Evolutionary conservation across 202 grass and related monocot species (phyloP).

Genomic region (Digitaria exilis): DNA sequence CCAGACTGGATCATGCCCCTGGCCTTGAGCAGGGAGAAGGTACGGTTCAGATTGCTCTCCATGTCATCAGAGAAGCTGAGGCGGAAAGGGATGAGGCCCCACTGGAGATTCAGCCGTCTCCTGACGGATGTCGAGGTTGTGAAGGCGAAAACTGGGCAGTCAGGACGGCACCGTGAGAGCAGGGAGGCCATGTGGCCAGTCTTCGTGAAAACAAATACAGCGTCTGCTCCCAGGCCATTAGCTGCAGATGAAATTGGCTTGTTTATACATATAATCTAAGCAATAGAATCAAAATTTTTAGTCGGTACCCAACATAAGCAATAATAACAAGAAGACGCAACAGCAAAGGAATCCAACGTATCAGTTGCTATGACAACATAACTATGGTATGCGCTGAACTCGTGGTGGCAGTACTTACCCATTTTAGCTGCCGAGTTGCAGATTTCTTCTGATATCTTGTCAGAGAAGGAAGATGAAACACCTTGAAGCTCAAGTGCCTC

Average conservation of each 20-base stretch:
- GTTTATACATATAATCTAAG: constrained; percentile 20
- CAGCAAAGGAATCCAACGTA: not conserved
- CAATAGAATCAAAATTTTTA: not conserved
- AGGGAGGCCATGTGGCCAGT: constrained; percentile 83
- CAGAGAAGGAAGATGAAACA: constrained; percentile 82
- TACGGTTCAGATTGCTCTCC: constrained; percentile 95
- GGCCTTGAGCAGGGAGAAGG: constrained; percentile 87
- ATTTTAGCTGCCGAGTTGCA: constrained; percentile 99
- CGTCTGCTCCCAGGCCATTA: constrained; percentile 86
- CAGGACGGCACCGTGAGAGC: constrained; percentile 75
- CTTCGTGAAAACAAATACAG: constrained; percentile 80
- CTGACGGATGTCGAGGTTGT: constrained; percentile 72
- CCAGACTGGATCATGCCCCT: constrained; percentile 87
- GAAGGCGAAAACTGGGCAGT: constrained; percentile 92
- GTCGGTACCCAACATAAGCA: not conserved
- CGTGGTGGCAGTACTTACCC: constrained; percentile 47
- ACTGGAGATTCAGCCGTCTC: constrained; percentile 81
- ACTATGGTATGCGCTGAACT: not conserved
- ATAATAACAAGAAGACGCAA: not conserved
- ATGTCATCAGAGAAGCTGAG: constrained; percentile 73
- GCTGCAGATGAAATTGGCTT: constrained; percentile 50
- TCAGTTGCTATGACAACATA: not conserved
- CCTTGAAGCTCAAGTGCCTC: constrained; percentile 73
- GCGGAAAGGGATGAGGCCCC: constrained; percentile 89
- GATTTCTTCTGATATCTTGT: constrained; percentile 90